Base-by-base conservation (phyloP, 305 asterid genomes). In the Solanum chacoense region DNA sequence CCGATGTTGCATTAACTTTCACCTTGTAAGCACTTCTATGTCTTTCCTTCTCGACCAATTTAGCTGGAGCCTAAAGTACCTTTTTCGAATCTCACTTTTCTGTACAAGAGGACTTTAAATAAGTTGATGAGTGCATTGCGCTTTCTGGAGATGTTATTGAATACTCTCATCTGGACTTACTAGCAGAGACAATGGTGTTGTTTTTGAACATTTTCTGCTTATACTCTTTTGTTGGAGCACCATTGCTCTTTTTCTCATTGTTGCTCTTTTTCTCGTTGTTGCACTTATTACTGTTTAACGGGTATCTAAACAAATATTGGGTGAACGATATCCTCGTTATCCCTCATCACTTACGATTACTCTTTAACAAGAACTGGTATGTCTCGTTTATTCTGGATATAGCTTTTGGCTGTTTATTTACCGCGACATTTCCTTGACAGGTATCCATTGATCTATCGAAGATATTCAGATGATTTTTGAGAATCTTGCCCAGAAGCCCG, bases 391-490 rank as follows among this genome's bases (percentile, higher is more conserved):
- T 63, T 63, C 28, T 22, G 71, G 71, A 34, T 34, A 20, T 35
- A 34, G 45, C 14, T 34, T 75, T 76, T 35, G 50, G 29, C 6
- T 22, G 29, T 76, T 76, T 4, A 18, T 76, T 76, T 34, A 76
- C 50, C 18, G 26, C 37, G 50, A 76, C 5, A 22, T 76, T 90
- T 87, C 18, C 55, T 81, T 77, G 26, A 10, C 96, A 96, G 98
- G 95, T 90, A 88, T 90, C 96, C 18, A 92, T 96, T 0, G 96
- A 95, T 87, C 93, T 94, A 81, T 93, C 96, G 1, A 94, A 97
- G 94, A 97, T 90, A 87, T 95, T 86, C 98, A 94, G 91, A 98
- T 94, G 94, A 93, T 92, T 63, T 97, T 96, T 18, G 97, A 97
- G 88, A 96, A 97, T 92, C 98, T 97, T 88, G 93, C 95, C 75